Conservation (phyloP, 495 filamentous ascomycete genomes). For the Aspergillus leporis region DNA sequence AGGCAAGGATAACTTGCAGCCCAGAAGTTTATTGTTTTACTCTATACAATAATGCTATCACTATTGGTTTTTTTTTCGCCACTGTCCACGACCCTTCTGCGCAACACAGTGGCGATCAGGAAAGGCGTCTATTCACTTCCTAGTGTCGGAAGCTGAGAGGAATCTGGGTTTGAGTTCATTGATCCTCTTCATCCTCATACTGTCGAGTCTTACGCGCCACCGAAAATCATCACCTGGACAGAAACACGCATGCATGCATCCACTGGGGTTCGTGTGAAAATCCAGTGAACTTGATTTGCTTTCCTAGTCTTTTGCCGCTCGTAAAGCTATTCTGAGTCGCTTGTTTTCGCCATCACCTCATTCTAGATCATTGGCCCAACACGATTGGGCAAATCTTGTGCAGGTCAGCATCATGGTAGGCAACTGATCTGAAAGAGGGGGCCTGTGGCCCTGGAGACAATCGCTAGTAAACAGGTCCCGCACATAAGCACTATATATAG, state of each 20-base stretch:
- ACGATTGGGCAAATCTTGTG: neutral
- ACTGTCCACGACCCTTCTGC: neutral
- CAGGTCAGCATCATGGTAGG: constrained; percentile 6
- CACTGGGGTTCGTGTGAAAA: constrained; percentile 22
- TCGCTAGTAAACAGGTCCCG: neutral
- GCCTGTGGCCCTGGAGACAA: neutral
- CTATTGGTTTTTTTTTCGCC: neutral
- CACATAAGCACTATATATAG: constrained; percentile 6
- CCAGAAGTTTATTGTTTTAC: constrained; percentile 11
- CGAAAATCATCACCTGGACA: constrained; percentile 13
- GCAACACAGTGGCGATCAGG: neutral
- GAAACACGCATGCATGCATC: constrained; percentile 20
- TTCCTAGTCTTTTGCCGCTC: constrained; percentile 2
- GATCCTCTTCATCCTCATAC: constrained; percentile 2
- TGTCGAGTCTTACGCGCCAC: constrained; percentile 16
- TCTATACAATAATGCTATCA: constrained; percentile 1
- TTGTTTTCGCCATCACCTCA: neutral
- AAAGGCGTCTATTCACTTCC: neutral
- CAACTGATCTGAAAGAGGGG: neutral
- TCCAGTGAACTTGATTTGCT: constrained; percentile 12
- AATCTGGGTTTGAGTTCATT: neutral
- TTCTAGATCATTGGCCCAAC: neutral
- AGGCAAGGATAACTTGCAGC: neutral
- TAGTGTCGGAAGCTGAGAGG: neutral
- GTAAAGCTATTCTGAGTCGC: constrained; percentile 5